A percentile compares a stretch with the other conserved stretches of the same genome.
phyloP scores from a whole-genome alignment of 225 moss, liverwort and hornwort genomes.

The Anthoceros angustus region DNA sequence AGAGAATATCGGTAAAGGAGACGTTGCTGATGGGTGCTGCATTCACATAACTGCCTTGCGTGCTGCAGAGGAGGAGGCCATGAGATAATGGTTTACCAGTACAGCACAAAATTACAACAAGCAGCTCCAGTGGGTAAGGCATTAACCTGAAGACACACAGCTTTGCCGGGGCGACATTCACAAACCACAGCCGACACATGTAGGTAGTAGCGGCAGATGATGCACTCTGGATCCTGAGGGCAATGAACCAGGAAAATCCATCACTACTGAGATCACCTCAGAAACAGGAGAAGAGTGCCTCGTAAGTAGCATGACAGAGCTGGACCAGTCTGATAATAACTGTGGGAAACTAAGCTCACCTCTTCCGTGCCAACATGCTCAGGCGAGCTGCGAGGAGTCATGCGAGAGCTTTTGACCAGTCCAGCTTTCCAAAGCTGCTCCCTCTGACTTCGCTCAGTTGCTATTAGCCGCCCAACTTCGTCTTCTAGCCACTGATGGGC shows the following conservation, averaged over 20 bases:
- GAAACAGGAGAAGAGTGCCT: too few relatives aligned
- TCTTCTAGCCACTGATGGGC: slow-evolving; percentile 45
- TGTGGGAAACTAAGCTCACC: slow-evolving; percentile 17
- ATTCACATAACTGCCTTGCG: slow-evolving; percentile 86
- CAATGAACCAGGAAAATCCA: slow-evolving; percentile 3
- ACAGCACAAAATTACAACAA: slow-evolving; percentile 1
- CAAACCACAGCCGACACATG: slow-evolving; percentile 93
- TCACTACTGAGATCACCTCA: neutral
- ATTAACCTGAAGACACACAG: slow-evolving; percentile 85
- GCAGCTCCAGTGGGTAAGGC: neutral
- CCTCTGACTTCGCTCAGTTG: slow-evolving; percentile 60
- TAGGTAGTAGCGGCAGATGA: slow-evolving; percentile 86
- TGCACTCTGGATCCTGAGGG: slow-evolving; percentile 74
- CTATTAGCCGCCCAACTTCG: slow-evolving; percentile 46
- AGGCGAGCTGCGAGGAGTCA: slow-evolving; percentile 44
- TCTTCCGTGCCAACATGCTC: slow-evolving; percentile 81
- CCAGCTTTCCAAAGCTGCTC: slow-evolving; percentile 79
- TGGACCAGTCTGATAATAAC: too few relatives aligned
- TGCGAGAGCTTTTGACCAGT: slow-evolving; percentile 66
- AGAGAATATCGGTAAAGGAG: slow-evolving; percentile 71
- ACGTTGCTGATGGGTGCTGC: slow-evolving; percentile 59
- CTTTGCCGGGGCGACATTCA: slow-evolving; percentile 84
- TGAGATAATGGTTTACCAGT: slow-evolving; percentile 1
- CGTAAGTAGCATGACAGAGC: neutral
- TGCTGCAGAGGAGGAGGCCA: slow-evolving; percentile 33